Percentiles rank a stretch among this genome's conserved stretches.
phyloP scores from a whole-genome alignment of 768 basidiomycete species.

The Rhizopogon vesiculosus region DNA sequence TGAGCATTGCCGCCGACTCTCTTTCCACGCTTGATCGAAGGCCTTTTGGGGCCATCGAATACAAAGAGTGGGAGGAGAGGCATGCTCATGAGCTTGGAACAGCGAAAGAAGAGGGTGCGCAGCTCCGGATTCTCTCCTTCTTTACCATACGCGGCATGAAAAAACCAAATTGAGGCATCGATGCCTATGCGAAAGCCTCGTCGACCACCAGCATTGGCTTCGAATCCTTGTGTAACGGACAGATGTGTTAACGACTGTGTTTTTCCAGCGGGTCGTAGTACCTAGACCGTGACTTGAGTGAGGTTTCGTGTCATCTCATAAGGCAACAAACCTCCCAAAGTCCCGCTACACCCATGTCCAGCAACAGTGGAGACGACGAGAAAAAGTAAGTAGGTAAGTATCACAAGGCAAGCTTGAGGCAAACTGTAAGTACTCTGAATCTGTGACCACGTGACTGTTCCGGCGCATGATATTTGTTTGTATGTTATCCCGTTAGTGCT shows the following conservation, averaged over 20 bases:
- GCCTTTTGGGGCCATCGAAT: constrained; percentile 86
- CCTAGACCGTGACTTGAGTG: constrained; percentile 29
- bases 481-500: no score
- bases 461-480: no score
- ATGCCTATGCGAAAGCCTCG: constrained; percentile 83
- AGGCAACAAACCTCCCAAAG: constrained; percentile 40
- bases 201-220: constrained; percentile 53
- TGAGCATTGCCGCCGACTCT: constrained; percentile 56
- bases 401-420: no score
- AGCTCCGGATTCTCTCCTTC: constrained; percentile 88
- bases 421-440: no score
- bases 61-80: constrained; percentile 89
- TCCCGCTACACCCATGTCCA: constrained; percentile 44
- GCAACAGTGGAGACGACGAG: neutral
- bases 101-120: constrained; percentile 81
- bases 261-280: constrained; percentile 67
- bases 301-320: neutral
- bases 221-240: constrained; percentile 71
- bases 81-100: constrained; percentile 67
- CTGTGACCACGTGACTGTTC: no score
- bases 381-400: neutral
- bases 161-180: constrained; percentile 82
- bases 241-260: constrained; percentile 74
- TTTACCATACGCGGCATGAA: constrained; percentile 61
- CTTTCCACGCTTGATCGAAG: constrained; percentile 76